Base-by-base conservation (phyloP, 495 filamentous ascomycete species). In the Bacidia gigantensis region DNA sequence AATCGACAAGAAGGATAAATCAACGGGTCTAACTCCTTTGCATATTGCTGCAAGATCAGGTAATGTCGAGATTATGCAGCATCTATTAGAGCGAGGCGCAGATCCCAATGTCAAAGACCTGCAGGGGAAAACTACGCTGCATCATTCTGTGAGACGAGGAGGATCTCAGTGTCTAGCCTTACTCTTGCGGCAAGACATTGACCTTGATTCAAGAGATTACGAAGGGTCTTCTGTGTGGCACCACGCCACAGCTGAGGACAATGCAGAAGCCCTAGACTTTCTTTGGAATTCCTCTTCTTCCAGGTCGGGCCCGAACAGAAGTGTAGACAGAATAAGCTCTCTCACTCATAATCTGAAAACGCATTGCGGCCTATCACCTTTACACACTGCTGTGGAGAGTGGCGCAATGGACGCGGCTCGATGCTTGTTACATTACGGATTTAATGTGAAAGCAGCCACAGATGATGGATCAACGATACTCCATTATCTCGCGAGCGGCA, bases 341-440 rank as follows among this genome's bases (percentile, higher is more conserved):
- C 2, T 12, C 43, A 25, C 14, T 1, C 11, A 18, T n/a, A 11
- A 21, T 11, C 46, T 47, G 3, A 17, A 12, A 14, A 26, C 9
- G 17, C 38, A 45, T 14, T 45, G 29, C 12, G 23, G 32, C 22
- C 50, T 41, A 20, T 59, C 11, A 14, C 20, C 11, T 18, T 45
- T 53, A 12, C 51, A 53, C 38, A n/a, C 26, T 22, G 51, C 51
- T 25, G 26, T 26, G 26, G 18, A 45, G 21, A 46, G 3, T 48
- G 51, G 38, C 18, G 22, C 29, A 35, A 5, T 14, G 14, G 29
- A 35, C 7, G 7, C 14, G 29, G 29, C 14, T 14, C 5, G 29
- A 35, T 35, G 14, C 29, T 7, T 35, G 29, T 7, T 35, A 5
- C 14, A 5, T 7, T 5, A 35, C 7, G 29, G 7, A 7, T 14